Percentiles rank a stretch among this genome's conserved stretches.
Conservation (phyloP, 1,284 basidiomycete genomes). For the Papiliotrema nemorosa region DNA sequence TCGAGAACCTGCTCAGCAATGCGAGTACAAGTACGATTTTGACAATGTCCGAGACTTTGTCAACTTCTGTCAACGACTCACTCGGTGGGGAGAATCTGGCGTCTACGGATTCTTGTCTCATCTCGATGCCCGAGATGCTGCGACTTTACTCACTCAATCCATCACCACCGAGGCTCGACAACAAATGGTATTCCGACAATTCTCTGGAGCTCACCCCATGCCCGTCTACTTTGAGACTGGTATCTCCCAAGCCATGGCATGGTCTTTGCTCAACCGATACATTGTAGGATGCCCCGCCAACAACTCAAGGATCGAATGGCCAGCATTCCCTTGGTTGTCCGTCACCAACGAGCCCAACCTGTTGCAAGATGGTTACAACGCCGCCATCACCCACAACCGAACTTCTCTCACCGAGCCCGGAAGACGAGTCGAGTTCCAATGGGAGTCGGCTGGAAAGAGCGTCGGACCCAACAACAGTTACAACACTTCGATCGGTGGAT, state of each 20-base stretch:
- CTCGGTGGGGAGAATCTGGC: conserved; percentile 59
- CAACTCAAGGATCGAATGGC: conserved; percentile 57
- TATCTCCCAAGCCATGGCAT: conserved; percentile 61
- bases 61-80: conserved; percentile 60
- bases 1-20: conserved; percentile 45
- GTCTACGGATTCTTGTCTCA: conserved; percentile 51
- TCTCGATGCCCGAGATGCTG: conserved; percentile 59
- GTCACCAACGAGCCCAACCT: conserved; percentile 34
- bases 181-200: conserved; percentile 65
- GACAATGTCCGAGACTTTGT: conserved; percentile 60
- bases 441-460: conserved; percentile 58
- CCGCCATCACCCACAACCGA: conserved; percentile 56
- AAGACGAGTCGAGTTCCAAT: conserved; percentile 54
- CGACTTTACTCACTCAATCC: conserved; percentile 58
- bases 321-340: conserved; percentile 31
- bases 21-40: conserved; percentile 63
- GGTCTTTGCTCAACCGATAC: conserved; percentile 62
- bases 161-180: conserved; percentile 66
- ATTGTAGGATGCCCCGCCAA: conserved; percentile 58
- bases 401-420: conserved; percentile 55
- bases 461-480: conserved; percentile 58
- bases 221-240: conserved; percentile 52
- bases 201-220: conserved; percentile 62
- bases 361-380: conserved; percentile 32
- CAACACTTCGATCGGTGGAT: conserved; percentile 48